Evolutionary conservation across 129 eudicot genomes (phyloP).

Genomic region (Pittosporum tobira): DNA sequence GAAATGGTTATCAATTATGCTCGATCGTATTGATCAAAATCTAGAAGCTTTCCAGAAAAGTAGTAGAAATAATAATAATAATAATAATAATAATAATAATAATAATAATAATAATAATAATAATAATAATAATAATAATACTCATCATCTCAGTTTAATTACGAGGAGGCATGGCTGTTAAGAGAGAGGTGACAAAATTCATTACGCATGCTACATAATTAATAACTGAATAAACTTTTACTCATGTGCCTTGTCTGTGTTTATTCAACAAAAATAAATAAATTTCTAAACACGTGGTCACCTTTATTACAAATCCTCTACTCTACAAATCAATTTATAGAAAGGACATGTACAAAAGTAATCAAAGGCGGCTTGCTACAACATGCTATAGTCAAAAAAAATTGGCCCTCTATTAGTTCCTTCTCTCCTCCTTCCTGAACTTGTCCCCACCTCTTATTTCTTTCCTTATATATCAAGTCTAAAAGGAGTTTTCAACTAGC

Average conservation of each 20-base stretch:
- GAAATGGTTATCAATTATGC: no score
- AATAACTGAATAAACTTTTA: constrained; percentile 12
- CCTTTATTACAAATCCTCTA: no score
- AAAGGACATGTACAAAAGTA: no score
- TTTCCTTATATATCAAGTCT: constrained; percentile 1
- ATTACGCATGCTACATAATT: constrained; percentile 22
- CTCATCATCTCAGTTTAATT: neutral
- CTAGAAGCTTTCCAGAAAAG: no score
- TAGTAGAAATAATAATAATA: no score
- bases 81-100: no score
- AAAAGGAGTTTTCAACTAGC: neutral
- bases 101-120: no score
- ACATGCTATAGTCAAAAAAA: constrained; percentile 9
- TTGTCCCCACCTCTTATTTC: neutral
- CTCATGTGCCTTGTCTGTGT: constrained; percentile 5
- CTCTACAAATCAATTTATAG: no score
- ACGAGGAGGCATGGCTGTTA: constrained; percentile 1
- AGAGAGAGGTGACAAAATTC: constrained; percentile 13
- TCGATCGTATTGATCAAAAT: no score
- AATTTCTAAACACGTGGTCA: constrained; percentile 8
- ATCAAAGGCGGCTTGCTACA: constrained; percentile 32
- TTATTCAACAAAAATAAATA: constrained; percentile 2
- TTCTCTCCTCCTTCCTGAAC: neutral
- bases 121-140: no score
- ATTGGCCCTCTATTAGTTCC: constrained; percentile 2